A percentile compares a stretch with the other conserved stretches of the same genome.
These are phyloP conservation scores for Acanthamoeba royreba DNA, from an alignment of 208 protist species.

Conservation along the genomic window DNA sequence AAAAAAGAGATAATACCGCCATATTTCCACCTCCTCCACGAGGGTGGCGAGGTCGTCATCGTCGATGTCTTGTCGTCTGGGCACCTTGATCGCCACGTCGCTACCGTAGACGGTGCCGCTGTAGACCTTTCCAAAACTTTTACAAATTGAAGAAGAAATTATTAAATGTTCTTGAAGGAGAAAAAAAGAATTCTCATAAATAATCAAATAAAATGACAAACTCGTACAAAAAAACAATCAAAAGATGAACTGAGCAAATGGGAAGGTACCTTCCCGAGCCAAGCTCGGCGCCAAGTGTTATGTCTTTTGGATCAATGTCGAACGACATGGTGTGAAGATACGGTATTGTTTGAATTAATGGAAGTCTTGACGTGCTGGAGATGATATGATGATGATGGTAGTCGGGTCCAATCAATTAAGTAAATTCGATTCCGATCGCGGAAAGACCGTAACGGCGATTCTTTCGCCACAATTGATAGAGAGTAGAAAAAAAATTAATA, in stretches of 20 bases:
- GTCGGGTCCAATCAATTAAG: no score
- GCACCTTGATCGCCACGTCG: slow-evolving; percentile 18
- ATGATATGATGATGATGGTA: no score
- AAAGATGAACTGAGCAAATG: not conserved
- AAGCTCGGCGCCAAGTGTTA: not conserved
- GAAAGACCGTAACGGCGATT: not conserved
- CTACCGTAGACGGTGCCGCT: slow-evolving; percentile 28
- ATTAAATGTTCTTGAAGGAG: no score
- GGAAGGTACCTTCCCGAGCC: not conserved
- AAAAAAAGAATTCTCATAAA: not conserved
- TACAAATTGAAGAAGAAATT: not conserved
- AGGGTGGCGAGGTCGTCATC: not conserved
- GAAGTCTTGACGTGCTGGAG: no score
- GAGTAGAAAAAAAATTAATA: no score
- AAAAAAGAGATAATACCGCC: not conserved
- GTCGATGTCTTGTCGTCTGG: slow-evolving; percentile 6
- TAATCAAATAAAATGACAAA: not conserved
- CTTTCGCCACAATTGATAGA: no score
- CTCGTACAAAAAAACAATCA: not conserved
- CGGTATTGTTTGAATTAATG: no score
- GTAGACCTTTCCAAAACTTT: slow-evolving; percentile 28
- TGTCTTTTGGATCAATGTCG: slow-evolving; percentile 18
- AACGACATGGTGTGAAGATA: no score
- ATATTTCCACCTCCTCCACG: slow-evolving; percentile 15
- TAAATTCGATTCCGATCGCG: no score